Percentiles rank a stretch among this genome's conserved stretches.
Evolutionary conservation across 108 stramenopile genomes (phyloP).

Genomic region (Nitzschia palea): DNA sequence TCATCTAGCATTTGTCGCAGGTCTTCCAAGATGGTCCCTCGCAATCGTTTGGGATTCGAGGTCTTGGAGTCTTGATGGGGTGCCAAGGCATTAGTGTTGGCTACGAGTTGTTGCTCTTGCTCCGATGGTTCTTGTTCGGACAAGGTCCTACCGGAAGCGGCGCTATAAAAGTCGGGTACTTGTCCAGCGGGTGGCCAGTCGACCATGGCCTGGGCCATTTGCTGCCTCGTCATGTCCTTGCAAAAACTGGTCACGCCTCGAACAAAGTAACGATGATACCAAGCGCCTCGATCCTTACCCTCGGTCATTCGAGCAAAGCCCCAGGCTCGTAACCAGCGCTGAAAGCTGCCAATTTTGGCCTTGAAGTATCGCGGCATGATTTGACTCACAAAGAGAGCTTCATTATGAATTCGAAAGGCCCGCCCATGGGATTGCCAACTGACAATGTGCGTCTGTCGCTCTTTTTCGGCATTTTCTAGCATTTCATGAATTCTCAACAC

Average conservation of each 20-base stretch:
- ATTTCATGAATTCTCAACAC: slow-evolving; percentile 66
- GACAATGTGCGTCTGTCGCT: slow-evolving; percentile 56
- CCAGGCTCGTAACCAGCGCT: slow-evolving; percentile 64
- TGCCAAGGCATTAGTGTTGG: too few relatives aligned
- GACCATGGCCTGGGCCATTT: slow-evolving; percentile 28
- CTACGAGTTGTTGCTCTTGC: neutral
- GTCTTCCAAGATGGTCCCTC: slow-evolving; percentile 32
- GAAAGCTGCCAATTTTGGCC: slow-evolving; percentile 25
- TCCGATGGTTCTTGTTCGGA: slow-evolving; percentile 6
- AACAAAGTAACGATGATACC: slow-evolving; percentile 43
- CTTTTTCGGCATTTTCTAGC: slow-evolving; percentile 57
- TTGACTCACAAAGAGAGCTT: slow-evolving; percentile 52
- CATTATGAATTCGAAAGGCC: slow-evolving; percentile 73
- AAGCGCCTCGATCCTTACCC: slow-evolving; percentile 36
- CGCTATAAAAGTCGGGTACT: slow-evolving; percentile 23
- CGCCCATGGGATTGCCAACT: slow-evolving; percentile 83
- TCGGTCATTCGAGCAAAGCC: slow-evolving; percentile 64
- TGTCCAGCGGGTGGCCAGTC: slow-evolving; percentile 21
- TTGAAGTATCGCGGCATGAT: slow-evolving; percentile 76
- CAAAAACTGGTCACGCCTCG: slow-evolving; percentile 24
- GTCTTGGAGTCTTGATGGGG: neutral
- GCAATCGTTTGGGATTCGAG: slow-evolving; percentile 29
- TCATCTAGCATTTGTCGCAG: slow-evolving; percentile 49
- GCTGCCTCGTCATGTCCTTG: slow-evolving; percentile 16
- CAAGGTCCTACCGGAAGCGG: neutral